phyloP scores from a whole-genome alignment of 495 filamentous ascomycete genomes.

The Neurospora sp. region DNA sequence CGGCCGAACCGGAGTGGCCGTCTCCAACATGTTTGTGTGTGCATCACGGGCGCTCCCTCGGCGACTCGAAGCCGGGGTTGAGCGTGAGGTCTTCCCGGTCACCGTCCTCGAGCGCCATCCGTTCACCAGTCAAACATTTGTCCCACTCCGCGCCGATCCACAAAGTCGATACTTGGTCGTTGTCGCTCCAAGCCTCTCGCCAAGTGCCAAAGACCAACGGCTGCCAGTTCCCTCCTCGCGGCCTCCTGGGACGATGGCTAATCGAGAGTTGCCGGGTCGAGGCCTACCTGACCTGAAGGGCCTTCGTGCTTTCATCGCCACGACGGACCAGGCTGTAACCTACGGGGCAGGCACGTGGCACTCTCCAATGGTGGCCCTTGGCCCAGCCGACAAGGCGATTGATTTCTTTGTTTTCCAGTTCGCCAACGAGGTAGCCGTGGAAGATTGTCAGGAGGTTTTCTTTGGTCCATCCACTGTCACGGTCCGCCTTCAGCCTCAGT shows the following conservation, averaged over 20 bases:
- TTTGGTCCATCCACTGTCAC: conserved; percentile 32
- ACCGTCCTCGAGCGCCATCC: conserved; percentile 85
- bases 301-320: conserved; percentile 68
- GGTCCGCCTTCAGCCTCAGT: not conserved
- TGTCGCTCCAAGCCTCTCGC: conserved; percentile 64
- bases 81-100: conserved; percentile 48
- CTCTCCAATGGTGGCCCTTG: conserved; percentile 90
- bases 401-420: conserved; percentile 82
- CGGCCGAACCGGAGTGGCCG: conserved; percentile 44
- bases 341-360: conserved; percentile 94
- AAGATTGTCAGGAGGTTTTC: conserved; percentile 84
- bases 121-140: conserved; percentile 87
- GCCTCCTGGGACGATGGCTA: not conserved
- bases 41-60: conserved; percentile 45
- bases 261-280: conserved; percentile 30
- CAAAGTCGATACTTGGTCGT: conserved; percentile 66
- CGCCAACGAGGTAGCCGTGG: conserved; percentile 69
- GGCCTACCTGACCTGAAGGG: conserved; percentile 67
- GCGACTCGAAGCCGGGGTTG: not conserved
- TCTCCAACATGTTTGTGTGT: conserved; percentile 86
- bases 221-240: conserved; percentile 1
- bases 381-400: conserved; percentile 49
- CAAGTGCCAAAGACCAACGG: conserved; percentile 25
- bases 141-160: conserved; percentile 55
- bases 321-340: conserved; percentile 75